These are phyloP conservation scores for Myxozyma neotropica DNA, from an alignment of 805 yeast species.

Conservation along the genomic window DNA sequence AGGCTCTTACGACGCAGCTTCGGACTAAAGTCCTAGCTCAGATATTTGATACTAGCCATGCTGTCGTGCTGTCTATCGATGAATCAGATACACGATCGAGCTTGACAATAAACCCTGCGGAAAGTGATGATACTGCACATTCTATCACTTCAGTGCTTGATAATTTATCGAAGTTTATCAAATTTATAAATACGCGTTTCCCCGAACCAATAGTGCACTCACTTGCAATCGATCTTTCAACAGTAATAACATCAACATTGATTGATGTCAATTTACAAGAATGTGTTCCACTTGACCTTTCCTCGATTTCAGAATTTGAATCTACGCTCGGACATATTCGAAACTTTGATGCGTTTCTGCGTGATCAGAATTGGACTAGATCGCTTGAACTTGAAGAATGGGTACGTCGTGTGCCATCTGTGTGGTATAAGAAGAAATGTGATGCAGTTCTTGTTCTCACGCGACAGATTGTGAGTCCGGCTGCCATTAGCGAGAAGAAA, in stretches of 20 bases:
- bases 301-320: constrained; percentile 18
- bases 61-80: background rate
- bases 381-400: constrained; percentile 24
- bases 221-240: constrained; percentile 17
- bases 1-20: constrained; percentile 9
- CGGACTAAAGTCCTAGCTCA: constrained; percentile 4
- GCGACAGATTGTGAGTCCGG: constrained; percentile 15
- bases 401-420: constrained; percentile 26
- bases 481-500: constrained; percentile 19
- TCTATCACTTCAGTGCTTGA: constrained; percentile 1
- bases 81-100: background rate
- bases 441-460: constrained; percentile 19
- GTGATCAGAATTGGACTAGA: constrained; percentile 14
- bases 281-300: constrained; percentile 18
- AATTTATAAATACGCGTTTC: constrained; percentile 11
- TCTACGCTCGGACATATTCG: background rate
- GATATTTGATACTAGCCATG: constrained; percentile 5
- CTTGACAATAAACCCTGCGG: background rate
- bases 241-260: constrained; percentile 16
- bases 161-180: constrained; percentile 9
- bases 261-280: constrained; percentile 17
- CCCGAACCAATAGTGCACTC: constrained; percentile 18
- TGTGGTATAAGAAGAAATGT: constrained; percentile 31
- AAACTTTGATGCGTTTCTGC: constrained; percentile 20
- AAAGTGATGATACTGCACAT: background rate